phyloP scores from a whole-genome alignment of 495 filamentous ascomycete species.

The Penicillium lagena region DNA sequence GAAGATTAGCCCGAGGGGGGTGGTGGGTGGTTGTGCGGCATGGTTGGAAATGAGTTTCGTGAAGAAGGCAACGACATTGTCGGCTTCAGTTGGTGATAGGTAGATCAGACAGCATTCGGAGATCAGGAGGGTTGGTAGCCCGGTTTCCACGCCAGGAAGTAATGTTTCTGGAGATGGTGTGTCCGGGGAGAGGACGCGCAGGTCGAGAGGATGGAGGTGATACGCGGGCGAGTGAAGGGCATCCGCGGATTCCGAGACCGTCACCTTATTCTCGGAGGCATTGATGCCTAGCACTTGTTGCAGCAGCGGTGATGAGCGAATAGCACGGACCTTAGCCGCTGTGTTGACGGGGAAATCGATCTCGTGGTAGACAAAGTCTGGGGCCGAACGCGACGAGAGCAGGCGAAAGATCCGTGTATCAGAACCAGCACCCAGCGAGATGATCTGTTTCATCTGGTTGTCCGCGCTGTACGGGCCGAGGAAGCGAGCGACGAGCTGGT shows the following conservation, averaged over 20 bases:
- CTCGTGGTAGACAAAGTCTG: slow-evolving; percentile 73
- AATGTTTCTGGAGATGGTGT: slow-evolving; percentile 14
- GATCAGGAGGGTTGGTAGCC: slow-evolving; percentile 72
- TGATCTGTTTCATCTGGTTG: slow-evolving; percentile 65
- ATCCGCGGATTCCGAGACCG: slow-evolving; percentile 31
- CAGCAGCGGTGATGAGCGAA: slow-evolving; percentile 36
- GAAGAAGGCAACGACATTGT: slow-evolving; percentile 62
- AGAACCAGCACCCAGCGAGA: slow-evolving; percentile 89
- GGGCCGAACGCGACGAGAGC: slow-evolving; percentile 33
- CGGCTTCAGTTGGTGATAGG: slow-evolving; percentile 56
- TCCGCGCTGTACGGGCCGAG: slow-evolving; percentile 32
- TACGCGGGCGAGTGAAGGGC: slow-evolving; percentile 47
- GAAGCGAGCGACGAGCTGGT: slow-evolving; percentile 69
- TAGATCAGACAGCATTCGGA: slow-evolving; percentile 96
- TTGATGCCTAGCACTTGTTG: slow-evolving; percentile 25
- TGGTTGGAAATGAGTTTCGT: slow-evolving; percentile 40
- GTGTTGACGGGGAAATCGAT: slow-evolving; percentile 81
- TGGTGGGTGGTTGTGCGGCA: slow-evolving; percentile 1
- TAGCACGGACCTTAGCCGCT: slow-evolving; percentile 51
- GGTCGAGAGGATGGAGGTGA: slow-evolving; percentile 74
- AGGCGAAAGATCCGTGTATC: slow-evolving; percentile 80
- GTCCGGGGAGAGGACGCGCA: slow-evolving; percentile 50
- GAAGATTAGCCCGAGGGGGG: slow-evolving; percentile 58
- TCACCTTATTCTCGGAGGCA: slow-evolving; percentile 13
- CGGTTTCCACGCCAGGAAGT: slow-evolving; percentile 34